Conservation (phyloP, 192 early-diverging fungal species). For the Umbelopsis isabellina region DNA sequence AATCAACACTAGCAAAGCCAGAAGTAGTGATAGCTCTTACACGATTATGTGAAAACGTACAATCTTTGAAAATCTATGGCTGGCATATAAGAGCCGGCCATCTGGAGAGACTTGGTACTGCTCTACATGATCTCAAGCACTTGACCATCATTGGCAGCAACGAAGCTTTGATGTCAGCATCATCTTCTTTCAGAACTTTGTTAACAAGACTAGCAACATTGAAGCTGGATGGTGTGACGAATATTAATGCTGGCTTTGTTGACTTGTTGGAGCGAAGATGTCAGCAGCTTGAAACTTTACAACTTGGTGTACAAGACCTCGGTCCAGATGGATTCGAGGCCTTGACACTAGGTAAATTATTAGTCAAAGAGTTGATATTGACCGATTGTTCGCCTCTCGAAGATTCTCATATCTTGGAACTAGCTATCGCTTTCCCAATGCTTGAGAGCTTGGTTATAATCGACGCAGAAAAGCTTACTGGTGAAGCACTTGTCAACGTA, state of each 20-base stretch:
- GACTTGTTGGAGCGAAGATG: neutral
- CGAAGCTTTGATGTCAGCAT: neutral
- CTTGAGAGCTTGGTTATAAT: neutral
- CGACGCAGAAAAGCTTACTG: neutral
- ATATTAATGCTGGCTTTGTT: conserved; percentile 2
- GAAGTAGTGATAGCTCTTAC: conserved; percentile 24
- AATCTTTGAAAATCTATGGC: conserved; percentile 40
- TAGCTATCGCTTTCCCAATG: neutral
- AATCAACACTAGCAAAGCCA: conserved; percentile 25
- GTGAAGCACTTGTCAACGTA: neutral
- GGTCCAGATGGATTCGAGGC: conserved; percentile 4
- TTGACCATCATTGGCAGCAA: conserved; percentile 35
- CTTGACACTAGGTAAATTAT: neutral
- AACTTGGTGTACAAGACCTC: neutral
- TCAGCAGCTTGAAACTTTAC: neutral
- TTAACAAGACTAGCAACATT: neutral
- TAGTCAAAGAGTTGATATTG: neutral
- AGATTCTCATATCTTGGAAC: neutral
- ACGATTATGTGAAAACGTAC: conserved; percentile 35
- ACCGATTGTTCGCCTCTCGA: neutral
- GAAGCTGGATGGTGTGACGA: neutral
- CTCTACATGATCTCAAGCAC: neutral
- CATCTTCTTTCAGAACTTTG: conserved; percentile 1
- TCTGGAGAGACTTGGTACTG: conserved; percentile 22
- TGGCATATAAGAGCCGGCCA: conserved; percentile 34